These are phyloP conservation scores for Leccinum longicurvipes DNA, from an alignment of 768 basidiomycete genomes.

Conservation along the genomic window DNA sequence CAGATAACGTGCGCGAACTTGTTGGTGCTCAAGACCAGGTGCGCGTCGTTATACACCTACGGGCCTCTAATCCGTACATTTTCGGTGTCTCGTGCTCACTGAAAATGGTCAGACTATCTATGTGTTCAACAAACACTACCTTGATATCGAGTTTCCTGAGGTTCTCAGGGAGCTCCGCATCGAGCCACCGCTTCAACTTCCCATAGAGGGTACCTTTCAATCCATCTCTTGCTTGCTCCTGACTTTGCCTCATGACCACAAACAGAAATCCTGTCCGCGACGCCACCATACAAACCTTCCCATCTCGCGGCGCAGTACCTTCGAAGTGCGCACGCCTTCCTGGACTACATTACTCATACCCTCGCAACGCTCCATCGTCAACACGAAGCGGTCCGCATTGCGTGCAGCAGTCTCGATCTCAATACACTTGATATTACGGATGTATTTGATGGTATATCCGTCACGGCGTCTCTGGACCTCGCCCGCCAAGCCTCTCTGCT, in stretches of 20 bases:
- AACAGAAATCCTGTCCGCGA: slow-evolving; percentile 58
- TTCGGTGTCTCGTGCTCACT: slow-evolving; percentile 11
- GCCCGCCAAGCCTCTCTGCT: slow-evolving; percentile 64
- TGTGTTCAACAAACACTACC: slow-evolving; percentile 80
- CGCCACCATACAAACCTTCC: slow-evolving; percentile 69
- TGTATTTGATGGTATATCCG: slow-evolving; percentile 61
- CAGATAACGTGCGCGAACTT: slow-evolving; percentile 71
- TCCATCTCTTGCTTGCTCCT: neutral
- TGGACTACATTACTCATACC: slow-evolving; percentile 54
- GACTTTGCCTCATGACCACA: neutral
- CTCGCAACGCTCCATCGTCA: slow-evolving; percentile 58
- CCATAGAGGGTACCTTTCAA: slow-evolving; percentile 57
- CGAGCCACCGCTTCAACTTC: slow-evolving; percentile 61
- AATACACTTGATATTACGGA: slow-evolving; percentile 70
- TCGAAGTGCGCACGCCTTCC: slow-evolving; percentile 59
- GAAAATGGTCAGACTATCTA: slow-evolving; percentile 55
- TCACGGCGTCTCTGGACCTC: slow-evolving; percentile 57
- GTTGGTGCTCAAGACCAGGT: slow-evolving; percentile 77
- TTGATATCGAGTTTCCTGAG: slow-evolving; percentile 65
- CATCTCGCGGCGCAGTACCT: slow-evolving; percentile 66
- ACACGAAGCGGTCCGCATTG: slow-evolving; percentile 67
- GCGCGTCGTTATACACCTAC: slow-evolving; percentile 9
- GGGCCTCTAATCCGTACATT: neutral
- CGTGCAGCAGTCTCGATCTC: slow-evolving; percentile 67
- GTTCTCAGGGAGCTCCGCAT: slow-evolving; percentile 62